Evolutionary conservation across 116 monocot species (phyloP), one percentile per base, ranked within the genome.

Genomic region (Iris pallida): DNA sequence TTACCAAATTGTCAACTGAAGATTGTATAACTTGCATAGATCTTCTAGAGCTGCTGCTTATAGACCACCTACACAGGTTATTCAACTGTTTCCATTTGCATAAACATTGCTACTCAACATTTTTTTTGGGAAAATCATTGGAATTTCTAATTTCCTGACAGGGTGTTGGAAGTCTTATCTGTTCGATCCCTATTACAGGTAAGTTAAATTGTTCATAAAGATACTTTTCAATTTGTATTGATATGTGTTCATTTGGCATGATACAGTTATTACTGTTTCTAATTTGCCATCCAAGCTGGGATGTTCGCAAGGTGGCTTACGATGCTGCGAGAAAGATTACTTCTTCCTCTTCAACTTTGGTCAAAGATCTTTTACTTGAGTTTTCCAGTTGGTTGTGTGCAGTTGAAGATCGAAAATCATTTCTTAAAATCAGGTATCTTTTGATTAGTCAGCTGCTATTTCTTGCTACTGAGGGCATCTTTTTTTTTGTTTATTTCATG

Each of bases 11-110:
- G 49, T 71, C 89, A 20, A 75, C 75, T 79, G 92, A 97, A 77
- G 97, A 92, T 82, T 97, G 92, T 66, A 59, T 90, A 47, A 60
- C 83, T 47, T 85, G 76, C 49, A 63, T 89, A 20, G 90, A 92
- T 78, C 82, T 97, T 76, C 76, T 97, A 69, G 90, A 87, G 53
- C 79, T 85, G 49, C 58, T 97, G 47, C 85, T 97, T 69, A 73
- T 87, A 47, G 92, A 97, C 55, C 75, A 92, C 80, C 8, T 74
- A 20, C 72, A 77, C 63, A 92, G 97, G 97, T 97, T 70, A 69
- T 60, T 9, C 19, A 53, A 0, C 12, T 41, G 18, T 47, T 30
- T 19, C 20, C 19, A 4, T 45, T 13, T 70, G 0, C 30, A 30
- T 49, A 20, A 53, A 42, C 10, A 53, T 65, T 7, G 1, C 30